A percentile compares a stretch with the other conserved stretches of the same genome.
phyloP scores from a whole-genome alignment of 176 grass and related monocot genomes.

The Avena insularis region DNA sequence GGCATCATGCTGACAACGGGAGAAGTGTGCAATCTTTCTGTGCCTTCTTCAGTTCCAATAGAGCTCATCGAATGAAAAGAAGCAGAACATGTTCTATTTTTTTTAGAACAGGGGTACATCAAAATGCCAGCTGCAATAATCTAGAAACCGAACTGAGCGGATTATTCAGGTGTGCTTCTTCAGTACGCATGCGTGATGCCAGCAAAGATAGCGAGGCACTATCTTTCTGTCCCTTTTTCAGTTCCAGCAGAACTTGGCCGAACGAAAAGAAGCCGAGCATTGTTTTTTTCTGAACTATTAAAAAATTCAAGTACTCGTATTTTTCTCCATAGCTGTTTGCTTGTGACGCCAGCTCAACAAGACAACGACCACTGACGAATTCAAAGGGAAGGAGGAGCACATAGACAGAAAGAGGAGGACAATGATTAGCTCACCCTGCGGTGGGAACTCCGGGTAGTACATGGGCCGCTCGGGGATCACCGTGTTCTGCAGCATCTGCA shows the following conservation, averaged over 20 bases:
- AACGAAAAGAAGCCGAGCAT: not conserved
- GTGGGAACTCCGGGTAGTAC: slow-evolving; percentile 86
- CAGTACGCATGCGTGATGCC: too few relatives aligned
- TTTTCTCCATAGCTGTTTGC: not conserved
- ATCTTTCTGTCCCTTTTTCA: not conserved
- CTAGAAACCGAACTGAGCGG: not conserved
- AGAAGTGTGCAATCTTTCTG: not conserved
- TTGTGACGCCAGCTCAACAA: not conserved
- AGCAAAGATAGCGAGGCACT: too few relatives aligned
- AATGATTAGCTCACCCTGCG: slow-evolving; percentile 49
- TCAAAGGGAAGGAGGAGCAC: not conserved
- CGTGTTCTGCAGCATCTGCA: slow-evolving; percentile 76
- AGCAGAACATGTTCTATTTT: too few relatives aligned
- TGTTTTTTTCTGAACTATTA: not conserved
- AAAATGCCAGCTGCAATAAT: not conserved
- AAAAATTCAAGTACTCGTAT: not conserved
- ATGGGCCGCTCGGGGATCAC: slow-evolving; percentile 89
- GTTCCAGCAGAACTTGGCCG: not conserved
- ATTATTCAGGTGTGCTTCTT: not conserved
- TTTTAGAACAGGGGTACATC: not conserved
- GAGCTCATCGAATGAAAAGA: not conserved
- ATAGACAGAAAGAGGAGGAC: not conserved
- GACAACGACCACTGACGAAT: not conserved
- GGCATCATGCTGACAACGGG: not conserved
- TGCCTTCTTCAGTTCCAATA: not conserved